Base-by-base conservation (phyloP, 257 asterid species). In the Rubia yunnanensis region DNA sequence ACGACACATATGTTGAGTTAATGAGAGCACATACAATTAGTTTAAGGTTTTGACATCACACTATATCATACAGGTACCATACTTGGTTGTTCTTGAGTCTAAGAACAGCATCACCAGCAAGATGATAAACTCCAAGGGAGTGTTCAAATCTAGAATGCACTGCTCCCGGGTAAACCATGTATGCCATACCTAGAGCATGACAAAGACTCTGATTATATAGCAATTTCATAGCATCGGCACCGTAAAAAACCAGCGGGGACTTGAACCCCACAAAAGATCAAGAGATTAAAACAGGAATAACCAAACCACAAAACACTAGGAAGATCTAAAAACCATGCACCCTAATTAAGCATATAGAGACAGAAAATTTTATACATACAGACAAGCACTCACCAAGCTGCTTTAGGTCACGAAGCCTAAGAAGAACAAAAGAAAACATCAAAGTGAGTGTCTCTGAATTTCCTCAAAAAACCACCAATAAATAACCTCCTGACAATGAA, bases 121-220 rank as follows among this genome's bases (percentile, higher is more conserved):
- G 94, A 92, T 91, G 86, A 67, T 89, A 92, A 65, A 87, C 99
- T 70, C 99, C 99, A 71, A 92, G 96, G 64, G 97, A 89, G 75
- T 92, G 99, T 77, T 77, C 80, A 72, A 67, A 70, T 69, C 80
- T 75, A 71, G 77, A 75, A 70, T 82, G 99, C 67, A 92, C 95
- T 5, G 99, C 97, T 62, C 99, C 99, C 36, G 98, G 96, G 75
- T 83, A 89, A 64, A 89, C 96, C 95, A 89, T 83, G 83, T 89
- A 76, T 18, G 79, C 84, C 89, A 89, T 62, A 68, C 99, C 99
- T 92, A 82, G 30, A 75, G 68, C 41, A 32, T 15, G 55, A 24
- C 41, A 35, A 38, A 7, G 54, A 77, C 49, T 39, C 62, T 68
- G 62, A 26, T 59, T 61, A 27, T 34, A 60, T 20, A 52, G 15